A percentile compares a stretch with the other conserved stretches of the same genome.
Evolutionary conservation across 2,329 filamentous ascomycete genomes (phyloP).

Genomic region (Penicillium nordicum): DNA sequence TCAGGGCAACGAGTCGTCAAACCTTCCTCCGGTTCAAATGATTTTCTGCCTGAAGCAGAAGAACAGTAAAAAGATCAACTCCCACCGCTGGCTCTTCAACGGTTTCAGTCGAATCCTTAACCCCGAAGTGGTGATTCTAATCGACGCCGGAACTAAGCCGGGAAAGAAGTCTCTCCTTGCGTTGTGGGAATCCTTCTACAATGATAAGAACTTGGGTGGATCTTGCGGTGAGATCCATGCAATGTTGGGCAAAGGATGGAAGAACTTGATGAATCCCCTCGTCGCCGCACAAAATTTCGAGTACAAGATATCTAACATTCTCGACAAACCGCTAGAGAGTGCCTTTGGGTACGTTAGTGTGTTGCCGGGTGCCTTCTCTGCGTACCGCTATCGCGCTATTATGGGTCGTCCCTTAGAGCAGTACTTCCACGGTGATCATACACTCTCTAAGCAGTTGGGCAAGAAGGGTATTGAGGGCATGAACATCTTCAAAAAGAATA

Average conservation of each 20-base stretch:
- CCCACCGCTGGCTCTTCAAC: slow-evolving; percentile 96
- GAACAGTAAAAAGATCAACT: slow-evolving; percentile 99
- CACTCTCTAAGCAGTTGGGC: slow-evolving; percentile 84
- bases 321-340: slow-evolving; percentile 93
- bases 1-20: slow-evolving; percentile 74
- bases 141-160: slow-evolving; percentile 95
- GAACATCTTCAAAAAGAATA: slow-evolving; percentile 99
- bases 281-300: slow-evolving; percentile 97
- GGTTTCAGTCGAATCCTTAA: slow-evolving; percentile 94
- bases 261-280: slow-evolving; percentile 86
- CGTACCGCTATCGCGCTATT: slow-evolving; percentile 92
- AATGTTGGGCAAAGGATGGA: slow-evolving; percentile 85
- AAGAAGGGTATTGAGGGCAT: slow-evolving; percentile 99
- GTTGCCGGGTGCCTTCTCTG: slow-evolving; percentile 95
- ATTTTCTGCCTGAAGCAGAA: slow-evolving; percentile 98
- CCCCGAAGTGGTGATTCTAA: slow-evolving; percentile 89
- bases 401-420: slow-evolving; percentile 95
- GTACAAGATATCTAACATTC: slow-evolving; percentile 99
- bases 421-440: slow-evolving; percentile 99
- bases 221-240: slow-evolving; percentile 98
- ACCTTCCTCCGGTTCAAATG: slow-evolving; percentile 92
- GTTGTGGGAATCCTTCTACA: slow-evolving; percentile 97
- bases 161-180: slow-evolving; percentile 84
- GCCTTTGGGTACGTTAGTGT: slow-evolving; percentile 96
- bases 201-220: slow-evolving; percentile 95